Percentiles rank a stretch among this genome's conserved stretches.
These are phyloP conservation scores for Citrus cavaleriei DNA, from an alignment of 345 rosid species.

Conservation along the genomic window DNA sequence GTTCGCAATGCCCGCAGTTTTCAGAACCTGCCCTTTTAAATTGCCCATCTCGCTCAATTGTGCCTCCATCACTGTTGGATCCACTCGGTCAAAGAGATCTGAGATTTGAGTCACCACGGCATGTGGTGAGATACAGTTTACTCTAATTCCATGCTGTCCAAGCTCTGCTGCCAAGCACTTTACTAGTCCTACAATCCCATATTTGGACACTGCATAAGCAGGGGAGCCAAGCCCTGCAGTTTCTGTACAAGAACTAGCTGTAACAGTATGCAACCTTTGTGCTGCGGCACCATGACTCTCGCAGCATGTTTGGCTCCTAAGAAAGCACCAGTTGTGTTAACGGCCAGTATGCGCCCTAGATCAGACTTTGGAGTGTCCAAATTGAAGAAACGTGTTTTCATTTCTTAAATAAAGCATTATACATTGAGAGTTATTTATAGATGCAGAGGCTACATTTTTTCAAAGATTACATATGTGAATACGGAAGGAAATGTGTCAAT, in stretches of 20 bases:
- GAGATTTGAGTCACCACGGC: background rate
- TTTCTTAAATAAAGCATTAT: no score
- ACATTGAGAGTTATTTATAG: no score
- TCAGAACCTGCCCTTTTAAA: background rate
- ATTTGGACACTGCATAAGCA: background rate
- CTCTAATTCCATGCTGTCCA: background rate
- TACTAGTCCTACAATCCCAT: background rate
- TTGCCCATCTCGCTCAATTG: background rate
- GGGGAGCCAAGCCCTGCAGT: background rate
- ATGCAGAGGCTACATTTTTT: no score
- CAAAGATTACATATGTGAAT: no score
- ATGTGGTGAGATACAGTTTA: background rate
- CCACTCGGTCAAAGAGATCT: background rate
- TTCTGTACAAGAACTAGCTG: background rate
- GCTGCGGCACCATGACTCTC: background rate
- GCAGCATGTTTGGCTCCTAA: background rate
- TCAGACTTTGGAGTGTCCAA: background rate
- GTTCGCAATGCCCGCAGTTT: background rate
- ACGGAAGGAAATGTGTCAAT: no score
- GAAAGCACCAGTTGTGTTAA: background rate
- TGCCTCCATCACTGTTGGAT: background rate
- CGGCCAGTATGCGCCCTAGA: background rate
- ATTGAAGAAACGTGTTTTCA: no score
- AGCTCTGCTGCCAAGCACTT: background rate
- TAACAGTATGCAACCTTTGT: background rate